Evolutionary conservation across 345 rosid species (phyloP).

Genomic region (Gossypioides kirkii): DNA sequence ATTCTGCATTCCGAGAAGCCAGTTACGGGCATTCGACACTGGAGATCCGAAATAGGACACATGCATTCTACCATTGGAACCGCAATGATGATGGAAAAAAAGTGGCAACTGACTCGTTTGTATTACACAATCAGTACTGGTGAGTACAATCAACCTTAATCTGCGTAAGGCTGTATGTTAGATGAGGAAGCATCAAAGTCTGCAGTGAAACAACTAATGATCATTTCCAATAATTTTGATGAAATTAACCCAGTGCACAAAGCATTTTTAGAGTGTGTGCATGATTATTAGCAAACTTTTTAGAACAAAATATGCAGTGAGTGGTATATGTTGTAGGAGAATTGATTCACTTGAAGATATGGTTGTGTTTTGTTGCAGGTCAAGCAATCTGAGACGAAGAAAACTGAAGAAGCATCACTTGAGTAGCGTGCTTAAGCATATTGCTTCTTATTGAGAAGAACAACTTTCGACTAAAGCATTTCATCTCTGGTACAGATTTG

Average conservation of each 20-base stretch:
- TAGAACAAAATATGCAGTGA: background rate
- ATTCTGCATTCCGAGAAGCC: conserved; percentile 96
- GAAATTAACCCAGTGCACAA: no score
- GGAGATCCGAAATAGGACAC: conserved; percentile 81
- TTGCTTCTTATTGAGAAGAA: conserved; percentile 14
- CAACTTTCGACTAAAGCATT: background rate
- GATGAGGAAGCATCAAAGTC: no score
- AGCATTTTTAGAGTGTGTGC: background rate
- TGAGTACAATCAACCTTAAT: conserved; percentile 20
- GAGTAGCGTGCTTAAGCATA: conserved; percentile 28
- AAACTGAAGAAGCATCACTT: conserved; percentile 53
- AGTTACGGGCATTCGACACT: conserved; percentile 88
- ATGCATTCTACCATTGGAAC: conserved; percentile 90
- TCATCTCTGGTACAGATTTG: background rate
- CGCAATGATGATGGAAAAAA: conserved; percentile 87
- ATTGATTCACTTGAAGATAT: background rate
- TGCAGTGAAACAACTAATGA: no score
- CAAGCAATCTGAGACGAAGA: conserved; percentile 53
- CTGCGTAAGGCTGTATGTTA: background rate
- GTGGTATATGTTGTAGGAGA: background rate
- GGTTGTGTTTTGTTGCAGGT: conserved; percentile 37
- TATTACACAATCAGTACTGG: conserved; percentile 79
- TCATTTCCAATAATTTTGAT: no score
- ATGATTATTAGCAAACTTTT: background rate
- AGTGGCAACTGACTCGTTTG: conserved; percentile 56